phyloP scores from a whole-genome alignment of 805 yeast genomes.

The Kazachstania africana region DNA sequence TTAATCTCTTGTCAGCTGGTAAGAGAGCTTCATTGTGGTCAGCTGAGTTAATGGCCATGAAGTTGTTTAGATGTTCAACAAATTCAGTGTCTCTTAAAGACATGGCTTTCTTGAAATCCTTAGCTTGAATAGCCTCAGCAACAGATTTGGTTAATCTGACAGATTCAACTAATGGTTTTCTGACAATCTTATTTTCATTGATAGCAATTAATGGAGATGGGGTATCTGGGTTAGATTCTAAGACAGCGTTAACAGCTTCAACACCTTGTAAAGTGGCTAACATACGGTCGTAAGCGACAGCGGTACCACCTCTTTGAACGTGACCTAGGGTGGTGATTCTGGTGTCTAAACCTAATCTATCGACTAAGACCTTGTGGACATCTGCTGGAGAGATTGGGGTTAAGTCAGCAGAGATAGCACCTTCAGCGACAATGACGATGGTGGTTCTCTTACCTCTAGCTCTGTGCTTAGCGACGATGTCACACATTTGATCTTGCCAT shows the following conservation, averaged over 20 bases:
- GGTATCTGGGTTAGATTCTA: constrained; percentile 55
- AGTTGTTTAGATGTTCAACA: constrained; percentile 50
- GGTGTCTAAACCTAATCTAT: constrained; percentile 59
- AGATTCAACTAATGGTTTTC: constrained; percentile 61
- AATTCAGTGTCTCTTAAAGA: constrained; percentile 60
- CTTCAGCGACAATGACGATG: constrained; percentile 74
- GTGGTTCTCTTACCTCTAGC: constrained; percentile 66
- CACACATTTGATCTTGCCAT: constrained; percentile 60
- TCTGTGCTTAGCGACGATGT: constrained; percentile 53
- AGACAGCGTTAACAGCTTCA: constrained; percentile 66
- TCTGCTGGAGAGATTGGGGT: constrained; percentile 55
- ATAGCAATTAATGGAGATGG: constrained; percentile 74
- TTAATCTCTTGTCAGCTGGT: constrained; percentile 41
- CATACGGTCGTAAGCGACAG: constrained; percentile 62
- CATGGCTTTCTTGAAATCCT: constrained; percentile 62
- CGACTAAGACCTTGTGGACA: constrained; percentile 54
- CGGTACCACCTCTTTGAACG: constrained; percentile 76
- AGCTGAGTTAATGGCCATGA: constrained; percentile 54
- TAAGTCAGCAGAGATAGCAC: constrained; percentile 62
- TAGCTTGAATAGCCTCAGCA: constrained; percentile 53
- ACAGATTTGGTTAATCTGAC: constrained; percentile 61
- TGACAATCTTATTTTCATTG: constrained; percentile 56
- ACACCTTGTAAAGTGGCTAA: constrained; percentile 74
- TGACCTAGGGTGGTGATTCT: constrained; percentile 71
- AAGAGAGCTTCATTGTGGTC: constrained; percentile 53